Percentiles rank a stretch among this genome's conserved stretches.
Conservation (phyloP, 805 yeast species). For the Candida krabiensis region DNA sequence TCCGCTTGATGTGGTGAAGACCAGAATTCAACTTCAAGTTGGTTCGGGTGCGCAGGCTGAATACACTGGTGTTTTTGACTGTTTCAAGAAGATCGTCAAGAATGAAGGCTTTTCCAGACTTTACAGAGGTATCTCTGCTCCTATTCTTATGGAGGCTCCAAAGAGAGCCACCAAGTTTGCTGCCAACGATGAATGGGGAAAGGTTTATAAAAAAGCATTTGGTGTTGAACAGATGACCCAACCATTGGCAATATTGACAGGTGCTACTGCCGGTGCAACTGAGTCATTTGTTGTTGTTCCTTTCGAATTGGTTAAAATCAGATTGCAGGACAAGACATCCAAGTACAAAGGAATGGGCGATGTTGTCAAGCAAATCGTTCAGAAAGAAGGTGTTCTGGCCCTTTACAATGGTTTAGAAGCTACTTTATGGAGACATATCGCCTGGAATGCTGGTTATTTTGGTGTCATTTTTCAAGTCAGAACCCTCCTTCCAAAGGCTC, state of each 20-base stretch:
- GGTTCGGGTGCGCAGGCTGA: slow-evolving; percentile 52
- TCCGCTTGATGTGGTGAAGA: slow-evolving; percentile 95
- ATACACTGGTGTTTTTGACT: slow-evolving; percentile 82
- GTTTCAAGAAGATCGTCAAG: slow-evolving; percentile 77
- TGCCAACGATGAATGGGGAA: slow-evolving; percentile 96
- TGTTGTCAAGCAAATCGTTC: slow-evolving; percentile 70
- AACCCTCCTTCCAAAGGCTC: slow-evolving; percentile 73
- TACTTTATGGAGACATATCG: slow-evolving; percentile 93
- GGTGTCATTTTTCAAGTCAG: slow-evolving; percentile 92
- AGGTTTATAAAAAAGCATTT: slow-evolving; percentile 69
- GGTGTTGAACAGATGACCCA: slow-evolving; percentile 74
- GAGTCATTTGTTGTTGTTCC: slow-evolving; percentile 98
- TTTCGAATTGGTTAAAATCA: slow-evolving; percentile 91
- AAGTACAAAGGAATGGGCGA: slow-evolving; percentile 83
- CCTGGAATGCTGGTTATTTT: slow-evolving; percentile 98
- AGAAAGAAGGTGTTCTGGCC: slow-evolving; percentile 75
- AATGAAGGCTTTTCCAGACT: slow-evolving; percentile 83
- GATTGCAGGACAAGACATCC: slow-evolving; percentile 86
- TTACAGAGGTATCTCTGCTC: slow-evolving; percentile 94
- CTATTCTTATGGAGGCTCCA: slow-evolving; percentile 98
- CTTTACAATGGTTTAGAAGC: slow-evolving; percentile 94
- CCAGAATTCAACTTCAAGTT: slow-evolving; percentile 89
- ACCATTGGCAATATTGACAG: slow-evolving; percentile 83
- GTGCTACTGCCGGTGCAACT: slow-evolving; percentile 98
- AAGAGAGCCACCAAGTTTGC: slow-evolving; percentile 98